Conservation (phyloP, 2,329 filamentous ascomycete genomes). For the Periconia digitata region DNA sequence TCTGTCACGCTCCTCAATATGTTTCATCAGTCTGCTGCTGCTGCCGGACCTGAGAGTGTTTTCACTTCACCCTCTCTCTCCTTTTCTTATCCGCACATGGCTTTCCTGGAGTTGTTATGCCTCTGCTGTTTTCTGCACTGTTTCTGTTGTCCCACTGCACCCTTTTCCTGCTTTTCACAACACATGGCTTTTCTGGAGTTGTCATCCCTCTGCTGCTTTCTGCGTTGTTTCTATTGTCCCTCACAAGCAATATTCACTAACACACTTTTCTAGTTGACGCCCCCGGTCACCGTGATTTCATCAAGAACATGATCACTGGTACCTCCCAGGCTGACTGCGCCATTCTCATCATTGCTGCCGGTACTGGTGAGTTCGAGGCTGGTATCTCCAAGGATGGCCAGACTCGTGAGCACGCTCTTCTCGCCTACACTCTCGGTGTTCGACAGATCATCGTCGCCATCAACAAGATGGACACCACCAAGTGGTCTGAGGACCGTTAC, state of each 20-base stretch:
- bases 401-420: constrained; percentile 99
- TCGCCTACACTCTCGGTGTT: constrained; percentile 99
- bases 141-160: no score
- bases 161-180: no score
- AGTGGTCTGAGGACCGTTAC: constrained; percentile 96
- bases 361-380: constrained; percentile 99
- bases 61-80: constrained; percentile 1
- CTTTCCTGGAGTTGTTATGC: no score
- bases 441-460: constrained; percentile 99
- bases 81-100: no score
- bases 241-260: constrained; percentile 9
- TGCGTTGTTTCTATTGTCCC: no score
- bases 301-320: constrained; percentile 99
- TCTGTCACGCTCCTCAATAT: constrained; percentile 60
- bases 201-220: no score
- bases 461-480: constrained; percentile 99
- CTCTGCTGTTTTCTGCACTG: no score
- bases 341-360: constrained; percentile 99
- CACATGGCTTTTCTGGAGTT: no score
- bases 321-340: constrained; percentile 99
- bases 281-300: constrained; percentile 99
- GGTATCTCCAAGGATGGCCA: constrained; percentile 99
- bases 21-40: background rate
- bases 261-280: constrained; percentile 58
- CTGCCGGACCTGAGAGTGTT: no score